Percentiles rank a stretch among this genome's conserved stretches.
Conservation (phyloP, 805 yeast species). For the Candida fluviatilis region DNA sequence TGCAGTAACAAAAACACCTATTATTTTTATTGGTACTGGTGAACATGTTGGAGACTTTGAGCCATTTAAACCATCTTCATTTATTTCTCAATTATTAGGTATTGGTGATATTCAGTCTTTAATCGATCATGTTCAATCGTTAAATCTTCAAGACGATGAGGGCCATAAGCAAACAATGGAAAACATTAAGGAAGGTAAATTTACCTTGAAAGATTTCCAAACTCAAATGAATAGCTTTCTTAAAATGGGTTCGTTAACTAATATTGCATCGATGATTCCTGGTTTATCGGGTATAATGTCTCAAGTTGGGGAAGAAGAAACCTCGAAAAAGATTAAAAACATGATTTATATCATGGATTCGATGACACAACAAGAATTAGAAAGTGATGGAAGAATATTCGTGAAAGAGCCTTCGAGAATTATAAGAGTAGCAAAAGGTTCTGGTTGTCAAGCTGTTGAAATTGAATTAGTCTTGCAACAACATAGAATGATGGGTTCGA, state of each 20-base stretch:
- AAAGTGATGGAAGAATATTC: constrained; percentile 81
- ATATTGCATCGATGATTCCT: constrained; percentile 94
- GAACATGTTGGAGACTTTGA: constrained; percentile 94
- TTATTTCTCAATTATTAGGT: constrained; percentile 87
- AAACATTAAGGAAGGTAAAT: constrained; percentile 91
- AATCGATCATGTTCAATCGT: constrained; percentile 87
- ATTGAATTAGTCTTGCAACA: constrained; percentile 90
- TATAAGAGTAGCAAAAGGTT: constrained; percentile 87
- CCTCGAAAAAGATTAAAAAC: constrained; percentile 74
- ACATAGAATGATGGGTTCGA: constrained; percentile 88
- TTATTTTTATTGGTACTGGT: constrained; percentile 96
- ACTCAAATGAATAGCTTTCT: constrained; percentile 92
- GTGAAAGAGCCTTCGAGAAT: constrained; percentile 79
- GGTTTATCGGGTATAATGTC: constrained; percentile 80
- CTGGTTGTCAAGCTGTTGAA: constrained; percentile 88
- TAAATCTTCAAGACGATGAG: constrained; percentile 58
- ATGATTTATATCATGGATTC: constrained; percentile 94
- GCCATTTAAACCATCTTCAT: constrained; percentile 82
- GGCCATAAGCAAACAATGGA: constrained; percentile 89
- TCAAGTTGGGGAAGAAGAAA: constrained; percentile 89
- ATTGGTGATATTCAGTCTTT: constrained; percentile 94
- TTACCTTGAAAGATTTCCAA: constrained; percentile 86
- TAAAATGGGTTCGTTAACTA: constrained; percentile 95
- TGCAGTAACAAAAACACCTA: constrained; percentile 94
- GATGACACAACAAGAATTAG: constrained; percentile 89